phyloP scores from a whole-genome alignment of 2,329 filamentous ascomycete genomes.

The Neonectria coccinea region DNA sequence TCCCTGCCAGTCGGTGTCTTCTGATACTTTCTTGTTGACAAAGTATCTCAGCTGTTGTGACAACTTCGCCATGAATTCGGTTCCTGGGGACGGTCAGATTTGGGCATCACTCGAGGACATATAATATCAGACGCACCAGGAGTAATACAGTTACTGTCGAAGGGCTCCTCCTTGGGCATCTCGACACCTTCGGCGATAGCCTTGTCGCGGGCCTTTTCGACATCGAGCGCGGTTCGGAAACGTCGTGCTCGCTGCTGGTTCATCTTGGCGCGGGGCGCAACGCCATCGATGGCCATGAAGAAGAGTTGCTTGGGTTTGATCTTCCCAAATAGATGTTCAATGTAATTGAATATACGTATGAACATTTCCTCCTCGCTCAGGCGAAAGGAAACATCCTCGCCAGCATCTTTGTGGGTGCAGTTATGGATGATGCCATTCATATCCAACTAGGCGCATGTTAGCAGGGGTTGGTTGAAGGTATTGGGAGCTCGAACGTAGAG shows the following conservation, averaged over 20 bases:
- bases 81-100: conserved; percentile 59
- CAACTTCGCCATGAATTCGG: conserved; percentile 97
- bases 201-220: conserved; percentile 90
- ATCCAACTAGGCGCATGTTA: conserved; percentile 69
- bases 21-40: conserved; percentile 97
- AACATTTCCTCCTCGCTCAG: conserved; percentile 99
- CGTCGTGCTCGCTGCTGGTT: conserved; percentile 97
- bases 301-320: conserved; percentile 99
- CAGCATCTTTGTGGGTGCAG: conserved; percentile 95
- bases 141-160: conserved; percentile 99
- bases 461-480: conserved; percentile 34
- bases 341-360: conserved; percentile 99
- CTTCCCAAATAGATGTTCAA: conserved; percentile 97
- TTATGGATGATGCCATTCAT: conserved; percentile 99
- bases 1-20: conserved; percentile 97
- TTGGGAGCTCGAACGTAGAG: conserved; percentile 74
- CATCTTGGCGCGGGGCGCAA: conserved; percentile 98
- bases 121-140: conserved; percentile 66
- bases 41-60: conserved; percentile 97
- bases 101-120: too few relatives aligned
- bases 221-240: conserved; percentile 94
- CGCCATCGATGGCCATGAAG: conserved; percentile 99
- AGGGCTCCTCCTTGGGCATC: conserved; percentile 93
- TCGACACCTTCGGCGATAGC: conserved; percentile 89
- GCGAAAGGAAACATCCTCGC: conserved; percentile 87